Evolutionary conservation across 345 rosid genomes (phyloP).

Genomic region (Eucalyptus globulus): DNA sequence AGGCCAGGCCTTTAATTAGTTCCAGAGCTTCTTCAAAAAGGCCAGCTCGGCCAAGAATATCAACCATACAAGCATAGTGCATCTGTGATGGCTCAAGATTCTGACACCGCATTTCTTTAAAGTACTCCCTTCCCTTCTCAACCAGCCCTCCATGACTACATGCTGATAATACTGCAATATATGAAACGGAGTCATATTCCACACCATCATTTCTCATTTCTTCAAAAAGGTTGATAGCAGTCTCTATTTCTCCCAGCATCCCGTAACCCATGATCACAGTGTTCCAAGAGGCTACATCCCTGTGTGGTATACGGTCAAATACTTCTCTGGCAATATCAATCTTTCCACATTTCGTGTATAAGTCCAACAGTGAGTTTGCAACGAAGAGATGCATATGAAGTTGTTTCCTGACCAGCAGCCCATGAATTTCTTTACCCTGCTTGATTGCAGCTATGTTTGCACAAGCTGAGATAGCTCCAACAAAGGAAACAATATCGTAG

Average conservation of each 20-base stretch:
- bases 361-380: conserved; percentile 39
- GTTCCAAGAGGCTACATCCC: conserved; percentile 41
- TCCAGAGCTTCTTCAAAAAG: conserved; percentile 21
- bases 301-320: conserved; percentile 13
- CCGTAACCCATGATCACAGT: conserved; percentile 36
- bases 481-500: conserved; percentile 45
- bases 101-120: conserved; percentile 15
- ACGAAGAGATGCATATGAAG: conserved; percentile 24
- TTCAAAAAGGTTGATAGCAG: conserved; percentile 24
- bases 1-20: conserved; percentile 12
- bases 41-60: conserved; percentile 44
- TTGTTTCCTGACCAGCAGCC: conserved; percentile 13
- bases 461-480: conserved; percentile 49
- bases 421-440: conserved; percentile 45
- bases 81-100: conserved; percentile 16
- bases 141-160: conserved; percentile 44
- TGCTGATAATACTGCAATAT: conserved; percentile 30
- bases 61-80: conserved; percentile 51
- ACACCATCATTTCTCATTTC: conserved; percentile 19
- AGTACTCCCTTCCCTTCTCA: conserved; percentile 27
- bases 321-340: conserved; percentile 23
- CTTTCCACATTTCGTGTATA: conserved; percentile 29
- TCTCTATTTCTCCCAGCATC: conserved; percentile 22
- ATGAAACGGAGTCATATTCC: conserved; percentile 28
- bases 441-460: conserved; percentile 27